Base-by-base conservation (phyloP, 2,329 filamentous ascomycete species). In the Dactylellina parvicollis region DNA sequence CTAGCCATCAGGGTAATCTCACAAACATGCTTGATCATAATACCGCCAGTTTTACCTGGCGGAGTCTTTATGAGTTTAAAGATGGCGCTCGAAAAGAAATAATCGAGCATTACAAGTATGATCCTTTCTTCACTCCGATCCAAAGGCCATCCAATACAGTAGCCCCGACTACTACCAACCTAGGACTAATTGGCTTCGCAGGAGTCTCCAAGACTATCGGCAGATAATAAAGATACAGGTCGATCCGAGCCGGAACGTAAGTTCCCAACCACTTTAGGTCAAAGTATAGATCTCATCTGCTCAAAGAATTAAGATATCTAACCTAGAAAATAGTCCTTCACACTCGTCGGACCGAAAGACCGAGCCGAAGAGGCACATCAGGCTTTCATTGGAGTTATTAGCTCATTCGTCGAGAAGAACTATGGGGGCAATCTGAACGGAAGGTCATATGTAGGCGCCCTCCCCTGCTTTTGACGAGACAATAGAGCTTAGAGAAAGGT, bases 31-130 rank as follows among this genome's bases (percentile, higher is more conserved):
- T 61, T 7, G 69, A 73, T 12, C 60, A 64, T 40, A 65, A 73
- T 32, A 66, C 44, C 34, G 56, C 49, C 47, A 73, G 69, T 26
- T 73, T 73, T 55, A 66, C 54, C 46, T 73, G 69, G 69, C 46
- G 69, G 10, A 55, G 69, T 10, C 60, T 73, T 24, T 60, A 73
- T 40, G 69, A 66, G 38, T 66, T 73, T 47, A 73, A 73, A 36
- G 60, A 73, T 14, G 50, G 47, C 40, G 54, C 69, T 18, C 54
- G 46, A 10, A 55, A 66, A 18, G 69, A 73, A 8, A 46, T 73
- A 12, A 61, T 73, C 18, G 54, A 66, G 18, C 52, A 73, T 10
- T 73, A 60, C 42, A 56, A 38, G 69, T 66, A 56, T 42, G 60
- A 18, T 10, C 22, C 14, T 22, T 26, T 40, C 12, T 32, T 16